These are phyloP conservation scores for Fusarium continuum DNA, from an alignment of 2,329 filamentous ascomycete genomes.

Conservation along the genomic window DNA sequence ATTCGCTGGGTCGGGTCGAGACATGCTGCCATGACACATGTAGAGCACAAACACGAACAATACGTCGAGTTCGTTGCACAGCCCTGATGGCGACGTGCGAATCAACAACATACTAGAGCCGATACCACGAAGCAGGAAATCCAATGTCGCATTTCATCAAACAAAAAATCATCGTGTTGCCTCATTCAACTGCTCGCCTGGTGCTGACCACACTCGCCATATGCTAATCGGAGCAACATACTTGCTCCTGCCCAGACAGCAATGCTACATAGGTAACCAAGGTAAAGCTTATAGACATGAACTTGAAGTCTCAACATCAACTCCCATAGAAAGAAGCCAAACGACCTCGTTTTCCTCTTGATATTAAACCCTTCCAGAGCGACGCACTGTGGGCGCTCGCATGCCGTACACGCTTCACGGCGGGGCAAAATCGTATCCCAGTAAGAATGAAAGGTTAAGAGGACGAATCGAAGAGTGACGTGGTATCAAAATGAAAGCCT, in stretches of 20 bases:
- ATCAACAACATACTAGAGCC: neutral
- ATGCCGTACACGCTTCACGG: slow-evolving; percentile 3
- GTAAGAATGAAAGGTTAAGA: slow-evolving; percentile 22
- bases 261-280: neutral
- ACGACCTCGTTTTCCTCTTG: neutral
- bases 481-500: slow-evolving; percentile 45
- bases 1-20: slow-evolving; percentile 19
- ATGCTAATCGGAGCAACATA: slow-evolving; percentile 19
- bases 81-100: neutral
- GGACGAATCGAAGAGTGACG: slow-evolving; percentile 41
- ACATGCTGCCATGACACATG: slow-evolving; percentile 18
- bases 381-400: neutral
- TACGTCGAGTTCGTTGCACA: slow-evolving; percentile 7
- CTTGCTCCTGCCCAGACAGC: slow-evolving; percentile 18
- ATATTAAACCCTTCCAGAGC: neutral
- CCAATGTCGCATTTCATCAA: slow-evolving; percentile 3
- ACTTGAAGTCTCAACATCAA: neutral
- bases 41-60: neutral
- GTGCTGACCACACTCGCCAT: slow-evolving; percentile 33
- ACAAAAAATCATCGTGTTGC: slow-evolving; percentile 19
- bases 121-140: neutral
- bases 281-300: neutral
- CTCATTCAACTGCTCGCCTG: slow-evolving; percentile 22
- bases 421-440: neutral
- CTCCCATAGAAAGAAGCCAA: no score